Base-by-base conservation (phyloP, 805 yeast genomes). In the Starmerella lactis-condensi region DNA sequence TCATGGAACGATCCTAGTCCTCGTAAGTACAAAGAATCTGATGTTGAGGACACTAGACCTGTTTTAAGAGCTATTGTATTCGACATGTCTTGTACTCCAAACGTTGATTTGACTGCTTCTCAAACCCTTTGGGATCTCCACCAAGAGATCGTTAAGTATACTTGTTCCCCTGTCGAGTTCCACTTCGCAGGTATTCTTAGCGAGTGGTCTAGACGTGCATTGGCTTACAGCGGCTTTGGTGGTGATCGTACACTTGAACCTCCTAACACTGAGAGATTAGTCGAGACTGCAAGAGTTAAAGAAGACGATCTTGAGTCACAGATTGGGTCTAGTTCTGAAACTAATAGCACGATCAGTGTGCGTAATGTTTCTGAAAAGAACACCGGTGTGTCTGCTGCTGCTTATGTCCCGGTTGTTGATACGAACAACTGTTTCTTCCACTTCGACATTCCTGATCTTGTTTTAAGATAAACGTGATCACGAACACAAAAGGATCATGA, bases 1-100 rank as follows among this genome's bases (percentile, higher is more conserved):
- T 83, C 93, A 13, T 83, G 94, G 93, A 82, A 82, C 50, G 85
- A 82, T 47, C 82, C 82, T 12, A 91, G 91, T 40, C 77, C 69
- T 23, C 44, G 46, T 21, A 43, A 38, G 26, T 46, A 35, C 40
- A 28, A 30, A 24, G 53, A 47, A 17, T 44, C 52, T 7, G 35
- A 42, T 14, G 38, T 35, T 18, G 51, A 39, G 3, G 73, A 75
- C 41, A 45, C 53, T 2, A 63, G 85, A 45, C 93, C 95, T 7
- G 39, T 65, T 3, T 57, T 83, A 34, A 65, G 70, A 37, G 62
- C 82, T 5, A 52, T 83, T 9, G 89, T 79, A 38, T 63, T 83
- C 43, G 95, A 83, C 52, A 75, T 83, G 50, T 67, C 81, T 2
- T 66, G 72, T 37, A 83, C 77, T 22, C 64, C 81, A 1, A 72